Conservation (phyloP, 371 early-diverging fungal species). For the Mortierella sp. region DNA sequence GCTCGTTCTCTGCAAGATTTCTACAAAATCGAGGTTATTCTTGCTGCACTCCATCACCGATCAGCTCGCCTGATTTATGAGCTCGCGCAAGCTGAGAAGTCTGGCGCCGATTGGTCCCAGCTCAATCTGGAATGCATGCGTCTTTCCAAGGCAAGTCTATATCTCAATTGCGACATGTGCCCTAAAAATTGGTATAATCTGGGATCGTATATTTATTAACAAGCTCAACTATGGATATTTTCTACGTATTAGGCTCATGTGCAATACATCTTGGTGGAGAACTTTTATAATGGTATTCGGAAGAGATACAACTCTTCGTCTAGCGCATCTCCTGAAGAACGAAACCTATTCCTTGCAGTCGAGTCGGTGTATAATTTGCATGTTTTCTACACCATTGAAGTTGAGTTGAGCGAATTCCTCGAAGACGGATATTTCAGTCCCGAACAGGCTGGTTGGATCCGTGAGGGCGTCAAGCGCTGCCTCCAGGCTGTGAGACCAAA, state of each 20-base stretch:
- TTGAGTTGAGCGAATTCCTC: slow-evolving; percentile 74
- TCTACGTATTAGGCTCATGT: slow-evolving; percentile 43
- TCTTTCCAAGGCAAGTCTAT: slow-evolving; percentile 43
- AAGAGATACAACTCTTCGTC: slow-evolving; percentile 32
- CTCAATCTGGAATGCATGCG: slow-evolving; percentile 62
- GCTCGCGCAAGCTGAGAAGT: slow-evolving; percentile 54
- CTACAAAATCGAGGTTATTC: slow-evolving; percentile 63
- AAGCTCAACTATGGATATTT: too few species aligned
- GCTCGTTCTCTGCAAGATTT: slow-evolving; percentile 61
- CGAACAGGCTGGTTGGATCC: slow-evolving; percentile 63
- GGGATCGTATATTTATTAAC: neutral
- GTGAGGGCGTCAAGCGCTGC: slow-evolving; percentile 57
- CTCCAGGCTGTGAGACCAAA: slow-evolving; percentile 75
- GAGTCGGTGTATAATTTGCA: slow-evolving; percentile 44
- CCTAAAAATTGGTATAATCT: too few species aligned
- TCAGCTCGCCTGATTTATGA: slow-evolving; percentile 67
- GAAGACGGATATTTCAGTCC: slow-evolving; percentile 66
- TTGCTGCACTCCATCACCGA: slow-evolving; percentile 75
- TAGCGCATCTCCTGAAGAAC: slow-evolving; percentile 13
- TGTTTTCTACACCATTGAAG: slow-evolving; percentile 69
- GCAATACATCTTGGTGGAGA: slow-evolving; percentile 50
- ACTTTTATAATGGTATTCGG: slow-evolving; percentile 48
- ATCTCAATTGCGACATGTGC: neutral
- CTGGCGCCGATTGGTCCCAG: slow-evolving; percentile 53
- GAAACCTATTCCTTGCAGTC: slow-evolving; percentile 26